Percentiles rank a stretch among this genome's conserved stretches.
These are phyloP conservation scores for Saccharomycopsis sp. DNA, from an alignment of 805 yeast genomes.

Conservation along the genomic window DNA sequence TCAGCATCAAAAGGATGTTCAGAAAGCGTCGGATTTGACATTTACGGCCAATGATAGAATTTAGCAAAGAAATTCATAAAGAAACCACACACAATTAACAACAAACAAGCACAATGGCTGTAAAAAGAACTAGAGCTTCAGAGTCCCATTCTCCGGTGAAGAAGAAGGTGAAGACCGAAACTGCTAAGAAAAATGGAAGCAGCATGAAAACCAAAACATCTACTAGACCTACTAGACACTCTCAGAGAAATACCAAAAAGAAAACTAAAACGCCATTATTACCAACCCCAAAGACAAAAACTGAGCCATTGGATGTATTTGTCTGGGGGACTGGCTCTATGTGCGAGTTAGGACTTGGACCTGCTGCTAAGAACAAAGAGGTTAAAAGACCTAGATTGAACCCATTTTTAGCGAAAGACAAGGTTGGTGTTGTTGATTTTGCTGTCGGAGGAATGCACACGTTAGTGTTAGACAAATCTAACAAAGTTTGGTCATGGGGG, in stretches of 20 bases:
- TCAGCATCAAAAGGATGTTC: background rate
- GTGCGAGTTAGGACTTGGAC: conserved; percentile 98
- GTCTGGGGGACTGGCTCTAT: conserved; percentile 97
- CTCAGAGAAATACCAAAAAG: conserved; percentile 2
- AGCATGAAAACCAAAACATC: background rate
- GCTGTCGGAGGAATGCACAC: conserved; percentile 97
- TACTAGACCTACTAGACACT: background rate
- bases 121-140: background rate
- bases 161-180: background rate
- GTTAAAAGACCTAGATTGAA: conserved; percentile 94
- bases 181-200: background rate
- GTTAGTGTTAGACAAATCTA: conserved; percentile 68
- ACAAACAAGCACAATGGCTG: background rate
- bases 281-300: conserved; percentile 53
- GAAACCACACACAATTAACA: background rate
- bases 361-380: conserved; percentile 82
- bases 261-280: conserved; percentile 34
- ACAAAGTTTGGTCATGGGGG: conserved; percentile 97
- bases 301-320: conserved; percentile 62
- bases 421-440: conserved; percentile 70
- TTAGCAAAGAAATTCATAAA: background rate
- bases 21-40: background rate
- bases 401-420: conserved; percentile 58
- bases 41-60: background rate
- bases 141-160: background rate